phyloP scores from a whole-genome alignment of 495 filamentous ascomycete species.

The Pseudotulostoma volvatum region DNA sequence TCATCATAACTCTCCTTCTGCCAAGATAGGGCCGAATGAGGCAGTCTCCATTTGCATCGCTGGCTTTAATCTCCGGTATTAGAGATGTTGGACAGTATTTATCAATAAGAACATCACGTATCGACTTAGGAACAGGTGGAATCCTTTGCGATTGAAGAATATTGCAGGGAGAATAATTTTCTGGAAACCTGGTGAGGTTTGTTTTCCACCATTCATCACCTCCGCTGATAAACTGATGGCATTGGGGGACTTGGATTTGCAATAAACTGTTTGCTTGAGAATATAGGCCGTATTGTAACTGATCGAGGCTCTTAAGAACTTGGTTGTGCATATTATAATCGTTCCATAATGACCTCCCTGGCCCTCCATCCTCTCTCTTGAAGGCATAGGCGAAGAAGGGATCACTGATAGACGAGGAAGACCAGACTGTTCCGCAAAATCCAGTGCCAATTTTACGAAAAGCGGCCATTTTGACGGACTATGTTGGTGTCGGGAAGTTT shows the following conservation, averaged over 20 bases:
- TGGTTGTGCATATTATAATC: not conserved
- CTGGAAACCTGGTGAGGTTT: conserved; percentile 14
- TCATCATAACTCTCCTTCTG: conserved; percentile 11
- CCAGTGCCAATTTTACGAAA: conserved; percentile 12
- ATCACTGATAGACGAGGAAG: conserved; percentile 5
- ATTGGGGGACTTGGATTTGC: conserved; percentile 4
- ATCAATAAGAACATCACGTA: conserved; percentile 15
- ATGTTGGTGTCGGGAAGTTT: too few relatives aligned
- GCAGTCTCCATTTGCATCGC: conserved; percentile 23
- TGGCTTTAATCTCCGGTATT: conserved; percentile 10
- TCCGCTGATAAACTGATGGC: conserved; percentile 4
- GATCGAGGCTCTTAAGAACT: too few relatives aligned
- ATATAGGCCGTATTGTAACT: too few relatives aligned
- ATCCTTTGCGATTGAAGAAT: conserved; percentile 25
- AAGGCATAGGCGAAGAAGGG: conserved; percentile 4
- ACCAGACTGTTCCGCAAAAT: conserved; percentile 13
- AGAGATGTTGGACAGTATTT: conserved; percentile 17
- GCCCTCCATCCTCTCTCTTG: not conserved
- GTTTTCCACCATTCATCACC: conserved; percentile 16
- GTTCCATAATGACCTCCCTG: not conserved
- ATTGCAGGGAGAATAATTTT: conserved; percentile 20
- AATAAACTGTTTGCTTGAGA: not conserved
- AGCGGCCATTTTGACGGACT: too few relatives aligned
- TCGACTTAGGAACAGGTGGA: conserved; percentile 14
- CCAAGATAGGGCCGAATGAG: conserved; percentile 32